Evolutionary conservation across 805 yeast genomes (phyloP).

Genomic region (Ogataea parapolymorpha): DNA sequence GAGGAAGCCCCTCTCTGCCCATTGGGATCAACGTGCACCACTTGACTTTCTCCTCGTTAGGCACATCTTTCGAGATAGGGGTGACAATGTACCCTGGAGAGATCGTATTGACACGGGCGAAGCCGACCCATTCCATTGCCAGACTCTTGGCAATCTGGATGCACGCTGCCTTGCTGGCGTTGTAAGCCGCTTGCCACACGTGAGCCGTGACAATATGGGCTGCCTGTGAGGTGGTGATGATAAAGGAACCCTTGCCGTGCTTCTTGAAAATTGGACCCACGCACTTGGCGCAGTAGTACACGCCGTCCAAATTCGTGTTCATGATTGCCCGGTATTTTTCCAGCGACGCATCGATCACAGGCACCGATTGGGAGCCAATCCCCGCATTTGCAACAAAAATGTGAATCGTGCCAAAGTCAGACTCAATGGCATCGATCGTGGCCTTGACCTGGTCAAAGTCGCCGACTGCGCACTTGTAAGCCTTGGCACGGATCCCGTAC

Average conservation of each 20-base stretch:
- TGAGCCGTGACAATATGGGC: conserved; percentile 50
- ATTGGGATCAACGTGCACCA: conserved; percentile 39
- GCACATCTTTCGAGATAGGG: conserved; percentile 32
- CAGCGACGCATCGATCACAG: conserved; percentile 39
- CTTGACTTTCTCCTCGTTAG: conserved; percentile 14
- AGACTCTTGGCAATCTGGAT: conserved; percentile 42
- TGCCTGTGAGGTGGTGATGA: conserved; percentile 50
- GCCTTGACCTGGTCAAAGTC: conserved; percentile 33
- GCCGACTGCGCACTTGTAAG: conserved; percentile 59
- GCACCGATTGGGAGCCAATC: conserved; percentile 32
- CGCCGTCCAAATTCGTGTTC: conserved; percentile 45
- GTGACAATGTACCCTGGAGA: conserved; percentile 49
- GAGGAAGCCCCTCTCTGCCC: conserved; percentile 48
- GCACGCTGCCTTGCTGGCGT: conserved; percentile 45
- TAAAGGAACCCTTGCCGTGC: conserved; percentile 43
- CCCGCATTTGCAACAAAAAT: conserved; percentile 44
- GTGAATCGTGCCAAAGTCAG: conserved; percentile 35
- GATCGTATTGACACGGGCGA: conserved; percentile 46
- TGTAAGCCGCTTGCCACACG: conserved; percentile 44
- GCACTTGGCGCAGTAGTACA: conserved; percentile 45
- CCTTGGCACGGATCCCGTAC: conserved; percentile 60
- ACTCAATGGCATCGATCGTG: conserved; percentile 29
- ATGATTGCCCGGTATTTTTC: conserved; percentile 35
- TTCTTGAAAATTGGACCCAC: conserved; percentile 42
- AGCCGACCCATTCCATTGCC: conserved; percentile 43